Percentiles rank a stretch among this genome's conserved stretches.
Evolutionary conservation across 140 eudicot species (phyloP).

Genomic region (Stevia rebaudiana): DNA sequence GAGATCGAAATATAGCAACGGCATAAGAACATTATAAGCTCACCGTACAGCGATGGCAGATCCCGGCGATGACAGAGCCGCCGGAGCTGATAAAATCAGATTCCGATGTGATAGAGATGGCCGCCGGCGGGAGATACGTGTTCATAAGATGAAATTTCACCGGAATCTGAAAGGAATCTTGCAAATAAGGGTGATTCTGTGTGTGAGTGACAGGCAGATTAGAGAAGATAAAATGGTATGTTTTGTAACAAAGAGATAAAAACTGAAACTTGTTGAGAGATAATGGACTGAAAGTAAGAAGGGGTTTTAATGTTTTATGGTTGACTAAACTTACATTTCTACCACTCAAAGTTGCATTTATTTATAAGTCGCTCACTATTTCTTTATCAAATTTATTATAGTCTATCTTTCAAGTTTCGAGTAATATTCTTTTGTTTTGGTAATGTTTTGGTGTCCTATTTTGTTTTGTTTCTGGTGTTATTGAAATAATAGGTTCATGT

Average conservation of each 20-base stretch:
- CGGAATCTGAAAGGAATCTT: slow-evolving; percentile 13
- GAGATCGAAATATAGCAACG: slow-evolving; percentile 9
- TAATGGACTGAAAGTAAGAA: slow-evolving; percentile 21
- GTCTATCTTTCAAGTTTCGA: too few species aligned
- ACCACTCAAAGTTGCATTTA: slow-evolving; percentile 10
- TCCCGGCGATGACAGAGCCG: slow-evolving; percentile 20
- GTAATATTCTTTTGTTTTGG: too few species aligned
- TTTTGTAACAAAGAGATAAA: slow-evolving; percentile 1
- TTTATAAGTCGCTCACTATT: not conserved
- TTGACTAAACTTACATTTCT: slow-evolving; percentile 7
- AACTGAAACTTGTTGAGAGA: slow-evolving; percentile 31
- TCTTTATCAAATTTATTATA: too few species aligned
- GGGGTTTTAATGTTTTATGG: slow-evolving; percentile 16
- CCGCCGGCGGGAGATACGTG: slow-evolving; percentile 11
- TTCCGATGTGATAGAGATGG: slow-evolving; percentile 3
- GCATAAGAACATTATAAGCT: slow-evolving; percentile 13
- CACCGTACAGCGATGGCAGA: slow-evolving; percentile 23
- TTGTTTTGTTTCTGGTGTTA: too few species aligned
- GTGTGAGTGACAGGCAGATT: slow-evolving; percentile 18
- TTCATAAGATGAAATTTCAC: not conserved
- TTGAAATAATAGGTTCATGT: too few species aligned
- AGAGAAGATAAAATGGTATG: slow-evolving; percentile 27
- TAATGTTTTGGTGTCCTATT: too few species aligned
- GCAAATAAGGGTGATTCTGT: slow-evolving; percentile 18
- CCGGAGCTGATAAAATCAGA: slow-evolving; percentile 23